phyloP scores from a whole-genome alignment of 164 flowering plant species.

The Berberis thunbergii region DNA sequence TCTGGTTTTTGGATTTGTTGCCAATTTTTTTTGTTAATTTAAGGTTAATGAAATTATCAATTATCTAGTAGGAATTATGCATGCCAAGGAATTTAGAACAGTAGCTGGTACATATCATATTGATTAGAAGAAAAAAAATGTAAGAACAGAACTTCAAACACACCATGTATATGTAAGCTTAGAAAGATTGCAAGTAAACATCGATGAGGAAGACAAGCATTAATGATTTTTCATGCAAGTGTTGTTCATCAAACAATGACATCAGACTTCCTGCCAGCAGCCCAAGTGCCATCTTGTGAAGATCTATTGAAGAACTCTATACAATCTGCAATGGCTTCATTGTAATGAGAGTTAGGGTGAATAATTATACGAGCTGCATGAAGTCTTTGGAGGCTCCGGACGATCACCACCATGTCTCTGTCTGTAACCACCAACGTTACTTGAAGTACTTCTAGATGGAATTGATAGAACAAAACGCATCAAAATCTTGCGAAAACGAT shows the following conservation, averaged over 20 bases:
- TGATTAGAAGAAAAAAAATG: too few relatives aligned
- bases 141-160: too few relatives aligned
- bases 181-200: too few relatives aligned
- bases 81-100: too few relatives aligned
- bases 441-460: conserved; percentile 15
- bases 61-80: too few relatives aligned
- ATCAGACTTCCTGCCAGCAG: conserved; percentile 12
- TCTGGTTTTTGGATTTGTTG: too few relatives aligned
- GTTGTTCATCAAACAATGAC: conserved; percentile 13
- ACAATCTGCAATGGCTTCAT: conserved; percentile 49
- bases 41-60: too few relatives aligned
- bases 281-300: conserved; percentile 17
- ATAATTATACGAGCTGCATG: conserved; percentile 42
- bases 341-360: conserved; percentile 36
- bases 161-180: too few relatives aligned
- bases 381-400: conserved; percentile 31
- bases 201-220: too few relatives aligned
- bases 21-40: too few relatives aligned
- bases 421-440: conserved; percentile 1
- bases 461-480: conserved; percentile 48
- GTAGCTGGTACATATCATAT: too few relatives aligned
- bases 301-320: conserved; percentile 49
- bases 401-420: conserved; percentile 18
- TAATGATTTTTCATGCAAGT: too few relatives aligned
- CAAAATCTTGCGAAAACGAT: conserved; percentile 52